Evolutionary conservation across 2,329 filamentous ascomycete species (phyloP), one percentile per base, ranked within the genome.

Genomic region (Nothophoma quercina): DNA sequence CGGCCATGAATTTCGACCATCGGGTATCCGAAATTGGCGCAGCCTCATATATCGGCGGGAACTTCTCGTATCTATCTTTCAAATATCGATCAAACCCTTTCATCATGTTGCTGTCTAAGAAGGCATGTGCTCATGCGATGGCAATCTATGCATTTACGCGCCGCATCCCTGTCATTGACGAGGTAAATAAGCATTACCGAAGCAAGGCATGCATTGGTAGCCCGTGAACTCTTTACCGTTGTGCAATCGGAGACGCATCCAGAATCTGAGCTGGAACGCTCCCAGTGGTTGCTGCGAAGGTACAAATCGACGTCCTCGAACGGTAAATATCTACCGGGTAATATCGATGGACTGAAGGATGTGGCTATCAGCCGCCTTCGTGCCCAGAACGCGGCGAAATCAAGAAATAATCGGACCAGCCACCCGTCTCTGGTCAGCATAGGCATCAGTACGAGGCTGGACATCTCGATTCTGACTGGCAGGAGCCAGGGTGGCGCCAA

Each of bases 391-490:
- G 19, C n/a, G 15, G 33, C 32, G 23, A 21, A 28, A 32, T 16
- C 26, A 44, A 51, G 39, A 44, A 28, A 25, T 23, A 34, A 15
- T 15, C 33, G 13, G 22, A 16, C 22, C 34, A 45, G 48, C 48
- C 48, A 51, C 40, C 34, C 48, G 40, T 28, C 28, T 10, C 21
- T 29, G 13, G 46, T 30, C 46, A 36, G 38, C 29, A 34, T 15
- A 13, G 19, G n/a, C n/a, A n/a, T n/a, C n/a, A n/a, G n/a, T n/a
- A n/a, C n/a, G 35, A 42, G 39, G 46, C 40, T 44, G 40, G 40
- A 34, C 22, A 7, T 2, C 28, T 29, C n/a, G 19, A 19, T n/a
- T 15, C 7, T 48, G 15, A 48, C 15, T 48, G 35, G 38, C 6
- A 5, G 9, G 3, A 13, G 7, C 16, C 46, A 34, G 21, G 12